These are phyloP conservation scores for Decorospora gaudefroyi DNA, from an alignment of 2,329 filamentous ascomycete species.

Conservation along the genomic window DNA sequence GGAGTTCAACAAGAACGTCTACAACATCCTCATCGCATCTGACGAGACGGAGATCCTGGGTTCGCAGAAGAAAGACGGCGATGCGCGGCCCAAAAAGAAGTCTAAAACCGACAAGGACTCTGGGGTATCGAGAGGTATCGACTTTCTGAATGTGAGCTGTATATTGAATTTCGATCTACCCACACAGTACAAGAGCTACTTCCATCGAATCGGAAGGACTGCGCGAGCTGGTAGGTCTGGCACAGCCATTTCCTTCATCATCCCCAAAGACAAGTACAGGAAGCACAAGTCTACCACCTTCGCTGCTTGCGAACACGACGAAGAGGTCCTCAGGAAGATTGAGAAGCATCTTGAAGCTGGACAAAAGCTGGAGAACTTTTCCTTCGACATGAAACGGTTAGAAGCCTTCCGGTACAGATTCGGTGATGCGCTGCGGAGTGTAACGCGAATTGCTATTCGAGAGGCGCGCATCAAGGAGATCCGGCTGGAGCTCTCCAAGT, in stretches of 20 bases:
- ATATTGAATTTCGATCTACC: slow-evolving; percentile 98
- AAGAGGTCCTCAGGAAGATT: slow-evolving; percentile 80
- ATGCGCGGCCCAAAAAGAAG: slow-evolving; percentile 55
- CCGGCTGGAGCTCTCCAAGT: slow-evolving; percentile 86
- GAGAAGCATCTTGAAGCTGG: slow-evolving; percentile 79
- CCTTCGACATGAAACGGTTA: slow-evolving; percentile 92
- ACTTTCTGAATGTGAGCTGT: slow-evolving; percentile 82
- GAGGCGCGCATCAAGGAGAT: slow-evolving; percentile 89
- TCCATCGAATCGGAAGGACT: slow-evolving; percentile 93
- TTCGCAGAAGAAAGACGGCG: slow-evolving; percentile 51
- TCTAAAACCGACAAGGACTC: slow-evolving; percentile 75
- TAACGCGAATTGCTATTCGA: slow-evolving; percentile 86
- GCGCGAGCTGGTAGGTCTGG: slow-evolving; percentile 88
- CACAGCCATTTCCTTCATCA: slow-evolving; percentile 93
- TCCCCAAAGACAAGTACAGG: slow-evolving; percentile 78
- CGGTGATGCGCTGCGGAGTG: slow-evolving; percentile 85
- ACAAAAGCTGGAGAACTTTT: slow-evolving; percentile 84
- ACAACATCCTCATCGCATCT: slow-evolving; percentile 96
- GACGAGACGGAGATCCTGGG: slow-evolving; percentile 88
- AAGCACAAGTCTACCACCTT: slow-evolving; percentile 89
- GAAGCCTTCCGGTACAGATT: slow-evolving; percentile 88
- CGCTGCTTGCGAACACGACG: slow-evolving; percentile 76
- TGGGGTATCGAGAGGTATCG: slow-evolving; percentile 92
- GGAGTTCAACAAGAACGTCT: slow-evolving; percentile 94
- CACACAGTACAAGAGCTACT: slow-evolving; percentile 85